Base-by-base conservation (phyloP, 305 asterid species). In the Stenogyne calaminthoides region DNA sequence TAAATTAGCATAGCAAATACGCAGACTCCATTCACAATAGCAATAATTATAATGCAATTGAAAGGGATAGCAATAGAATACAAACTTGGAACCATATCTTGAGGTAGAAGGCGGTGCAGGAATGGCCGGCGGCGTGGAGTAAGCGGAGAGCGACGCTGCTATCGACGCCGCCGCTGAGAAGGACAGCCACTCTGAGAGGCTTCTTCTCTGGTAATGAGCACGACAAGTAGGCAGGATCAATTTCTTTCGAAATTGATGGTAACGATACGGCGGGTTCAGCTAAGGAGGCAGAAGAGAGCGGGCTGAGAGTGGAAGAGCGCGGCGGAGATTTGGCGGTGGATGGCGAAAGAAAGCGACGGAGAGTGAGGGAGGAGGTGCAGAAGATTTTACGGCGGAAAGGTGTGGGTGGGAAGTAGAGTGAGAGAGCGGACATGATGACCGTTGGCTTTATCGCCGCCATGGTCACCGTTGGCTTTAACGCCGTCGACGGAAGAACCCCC, bases 111-210 rank as follows among this genome's bases (percentile, higher is more conserved):
- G 97, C 99, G 34, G 97, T 91, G 81, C 99, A 94, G 55, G 85
- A 85, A 76, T 94, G 99, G 16, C 99, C 98, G 55, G 97, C 97
- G 72, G 92, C 89, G 80, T 89, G 97, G 78, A 94, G 97, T 47
- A 94, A 91, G 72, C 97, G 91, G 68, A 94, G 95, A 59, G 96
- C 90, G 9, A 93, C 96, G 72, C 98, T 93, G 81, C 98, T 93
- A 78, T 93, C 98, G 4, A 93, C 98, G 1, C 98, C 98, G 18
- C 98, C 98, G 66, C 98, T 91, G 77, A 89, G 69, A 49, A 93
- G 90, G 29, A 91, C 94, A 27, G 97, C 98, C 25, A 91, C 84
- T 70, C 85, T 93, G 61, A 91, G 92, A 63, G 94, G 91, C 57
- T 84, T 89, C 79, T 80, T 89, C 3, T 84, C 82, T 1, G 92